Conservation (phyloP, 2,329 filamentous ascomycete genomes). For the Penicillium sp. region DNA sequence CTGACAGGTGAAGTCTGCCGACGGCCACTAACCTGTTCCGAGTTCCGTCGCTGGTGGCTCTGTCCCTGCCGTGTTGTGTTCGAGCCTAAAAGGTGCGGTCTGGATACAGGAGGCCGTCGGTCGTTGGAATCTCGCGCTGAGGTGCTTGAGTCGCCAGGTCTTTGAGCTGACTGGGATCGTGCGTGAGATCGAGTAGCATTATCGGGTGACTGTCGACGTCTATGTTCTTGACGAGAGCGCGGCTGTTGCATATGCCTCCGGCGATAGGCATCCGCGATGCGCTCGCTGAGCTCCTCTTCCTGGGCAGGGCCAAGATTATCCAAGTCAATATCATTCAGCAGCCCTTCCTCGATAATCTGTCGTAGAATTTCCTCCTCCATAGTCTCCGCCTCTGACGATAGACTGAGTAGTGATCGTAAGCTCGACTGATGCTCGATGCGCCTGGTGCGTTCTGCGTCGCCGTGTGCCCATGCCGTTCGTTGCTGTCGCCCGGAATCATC, state of each 20-base stretch:
- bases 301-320: conserved; percentile 79
- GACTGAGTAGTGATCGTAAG: conserved; percentile 76
- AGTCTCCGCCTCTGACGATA: conserved; percentile 66
- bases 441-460: conserved; percentile 43
- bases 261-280: conserved; percentile 84
- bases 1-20: conserved; percentile 36
- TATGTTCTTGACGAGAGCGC: conserved; percentile 34
- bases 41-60: conserved; percentile 36
- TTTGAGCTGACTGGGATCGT: conserved; percentile 33
- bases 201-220: conserved; percentile 34
- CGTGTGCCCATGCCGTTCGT: conserved; percentile 18
- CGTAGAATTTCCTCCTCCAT: conserved; percentile 85
- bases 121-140: conserved; percentile 18
- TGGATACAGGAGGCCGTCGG: conserved; percentile 29
- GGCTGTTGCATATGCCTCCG: conserved; percentile 61
- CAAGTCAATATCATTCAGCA: conserved; percentile 83
- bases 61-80: conserved; percentile 21
- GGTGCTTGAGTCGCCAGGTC: conserved; percentile 17
- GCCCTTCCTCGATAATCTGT: conserved; percentile 82
- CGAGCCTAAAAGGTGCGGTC: conserved; percentile 37
- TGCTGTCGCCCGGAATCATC: conserved; percentile 34
- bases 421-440: conserved; percentile 88
- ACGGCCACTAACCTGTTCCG: conserved; percentile 34
- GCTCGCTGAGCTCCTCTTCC: conserved; percentile 85
- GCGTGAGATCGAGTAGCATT: conserved; percentile 28